These are phyloP conservation scores for Sphagnum contortum DNA, from an alignment of 225 moss, liverwort and hornwort species.

Conservation along the genomic window DNA sequence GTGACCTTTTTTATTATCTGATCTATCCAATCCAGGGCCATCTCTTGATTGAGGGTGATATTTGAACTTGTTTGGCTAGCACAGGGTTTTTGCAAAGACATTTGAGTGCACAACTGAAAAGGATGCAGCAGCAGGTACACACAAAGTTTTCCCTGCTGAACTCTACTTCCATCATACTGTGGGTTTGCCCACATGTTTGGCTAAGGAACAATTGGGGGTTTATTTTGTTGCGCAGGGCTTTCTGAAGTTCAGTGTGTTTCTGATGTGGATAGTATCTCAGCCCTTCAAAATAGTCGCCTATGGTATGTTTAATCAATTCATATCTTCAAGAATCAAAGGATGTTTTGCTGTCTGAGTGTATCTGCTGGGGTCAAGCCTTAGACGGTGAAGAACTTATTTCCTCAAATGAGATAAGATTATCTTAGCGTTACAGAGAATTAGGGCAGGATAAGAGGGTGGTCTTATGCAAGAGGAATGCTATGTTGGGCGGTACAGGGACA, in stretches of 20 bases:
- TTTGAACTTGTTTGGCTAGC: not conserved
- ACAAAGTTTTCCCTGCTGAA: constrained; percentile 6
- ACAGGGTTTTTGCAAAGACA: constrained; percentile 45
- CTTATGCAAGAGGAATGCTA: too few species aligned
- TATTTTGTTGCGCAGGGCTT: constrained; percentile 31
- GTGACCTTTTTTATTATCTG: too few species aligned
- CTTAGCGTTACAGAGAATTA: too few species aligned
- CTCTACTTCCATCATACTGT: constrained; percentile 1
- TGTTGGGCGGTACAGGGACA: constrained; percentile 23
- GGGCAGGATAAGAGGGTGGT: too few species aligned
- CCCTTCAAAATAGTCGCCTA: constrained; percentile 53
- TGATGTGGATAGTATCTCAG: constrained; percentile 48
- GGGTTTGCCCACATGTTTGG: not conserved
- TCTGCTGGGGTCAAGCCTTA: not conserved
- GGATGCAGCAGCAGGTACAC: constrained; percentile 49
- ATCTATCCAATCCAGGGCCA: too few species aligned
- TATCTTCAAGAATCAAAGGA: too few species aligned
- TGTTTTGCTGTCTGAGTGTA: not conserved
- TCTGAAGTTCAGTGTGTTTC: constrained; percentile 49
- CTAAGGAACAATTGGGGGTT: too few species aligned
- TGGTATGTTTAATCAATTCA: constrained; percentile 17
- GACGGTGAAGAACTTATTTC: too few species aligned
- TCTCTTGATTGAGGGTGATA: too few species aligned
- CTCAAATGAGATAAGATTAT: too few species aligned
- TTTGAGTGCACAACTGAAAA: constrained; percentile 42